phyloP scores from a whole-genome alignment of 441 rosid species.

The Erodium chrysanthum region DNA sequence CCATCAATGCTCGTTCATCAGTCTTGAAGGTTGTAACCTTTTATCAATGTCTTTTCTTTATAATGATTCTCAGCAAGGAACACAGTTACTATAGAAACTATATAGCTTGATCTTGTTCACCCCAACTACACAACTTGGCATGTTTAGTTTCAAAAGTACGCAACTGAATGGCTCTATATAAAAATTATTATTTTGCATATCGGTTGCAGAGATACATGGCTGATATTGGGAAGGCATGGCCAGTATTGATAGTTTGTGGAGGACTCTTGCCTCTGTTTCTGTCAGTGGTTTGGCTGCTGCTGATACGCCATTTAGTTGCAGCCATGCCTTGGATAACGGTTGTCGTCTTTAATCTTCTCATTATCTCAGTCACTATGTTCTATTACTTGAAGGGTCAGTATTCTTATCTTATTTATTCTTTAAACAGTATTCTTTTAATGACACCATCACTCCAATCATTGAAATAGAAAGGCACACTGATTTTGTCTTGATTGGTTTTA shows the following conservation, averaged over 20 bases:
- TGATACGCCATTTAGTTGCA: conserved; percentile 82
- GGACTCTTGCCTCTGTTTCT: conserved; percentile 79
- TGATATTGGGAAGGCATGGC: conserved; percentile 88
- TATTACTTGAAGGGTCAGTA: conserved; percentile 73
- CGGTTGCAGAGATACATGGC: conserved; percentile 80
- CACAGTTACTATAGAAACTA: background rate
- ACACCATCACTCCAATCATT: background rate
- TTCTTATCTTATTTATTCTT: background rate
- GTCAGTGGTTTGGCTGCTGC: conserved; percentile 79
- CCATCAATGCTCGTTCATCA: conserved; percentile 75
- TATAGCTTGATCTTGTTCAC: conserved; percentile 2
- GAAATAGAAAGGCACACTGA: conserved; percentile 8
- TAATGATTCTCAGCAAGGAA: conserved; percentile 2
- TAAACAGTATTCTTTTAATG: conserved; percentile 4
- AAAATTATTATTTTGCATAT: background rate
- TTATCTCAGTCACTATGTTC: conserved; percentile 73
- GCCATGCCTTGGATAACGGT: conserved; percentile 99
- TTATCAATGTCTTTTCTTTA: conserved; percentile 12
- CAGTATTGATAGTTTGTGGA: conserved; percentile 85
- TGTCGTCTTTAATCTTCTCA: conserved; percentile 66
- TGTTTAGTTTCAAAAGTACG: background rate
- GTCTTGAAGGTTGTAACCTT: conserved; percentile 61
- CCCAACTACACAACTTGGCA: conserved; percentile 4
- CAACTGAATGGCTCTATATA: background rate
- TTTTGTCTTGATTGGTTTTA: conserved; percentile 19